Conservation (phyloP, 2,329 filamentous ascomycete genomes). For the Phaeosphaeriaceae sp. region DNA sequence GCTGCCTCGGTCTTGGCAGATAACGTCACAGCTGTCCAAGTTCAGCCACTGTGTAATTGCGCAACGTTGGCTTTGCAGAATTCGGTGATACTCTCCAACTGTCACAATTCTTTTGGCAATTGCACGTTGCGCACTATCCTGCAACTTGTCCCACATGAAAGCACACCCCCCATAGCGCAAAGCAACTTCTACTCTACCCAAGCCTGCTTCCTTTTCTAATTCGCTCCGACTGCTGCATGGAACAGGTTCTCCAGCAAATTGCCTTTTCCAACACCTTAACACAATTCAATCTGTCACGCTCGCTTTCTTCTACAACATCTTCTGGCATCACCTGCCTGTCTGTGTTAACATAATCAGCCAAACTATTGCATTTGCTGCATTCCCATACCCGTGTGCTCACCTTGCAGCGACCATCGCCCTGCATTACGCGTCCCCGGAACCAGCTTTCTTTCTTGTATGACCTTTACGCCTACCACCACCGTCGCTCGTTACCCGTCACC, state of each 20-base stretch:
- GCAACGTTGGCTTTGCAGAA: neutral
- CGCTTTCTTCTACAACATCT: constrained; percentile 19
- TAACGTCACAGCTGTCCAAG: constrained; percentile 18
- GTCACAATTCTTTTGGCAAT: neutral
- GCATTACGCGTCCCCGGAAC: constrained; percentile 34
- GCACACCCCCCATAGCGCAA: neutral
- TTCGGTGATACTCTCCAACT: neutral
- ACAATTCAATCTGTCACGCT: constrained; percentile 10
- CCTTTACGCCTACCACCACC: constrained; percentile 15
- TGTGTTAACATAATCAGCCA: constrained; percentile 21
- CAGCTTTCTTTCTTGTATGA: constrained; percentile 10
- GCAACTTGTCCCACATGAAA: neutral
- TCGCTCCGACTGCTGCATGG: constrained; percentile 1
- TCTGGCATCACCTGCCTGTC: constrained; percentile 31
- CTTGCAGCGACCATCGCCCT: constrained; percentile 20
- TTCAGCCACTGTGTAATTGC: constrained; percentile 1
- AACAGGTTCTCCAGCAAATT: neutral
- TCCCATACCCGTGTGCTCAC: constrained; percentile 16
- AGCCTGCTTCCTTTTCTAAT: constrained; percentile 14
- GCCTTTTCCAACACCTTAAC: constrained; percentile 9
- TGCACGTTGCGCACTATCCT: neutral
- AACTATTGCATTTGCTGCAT: constrained; percentile 27
- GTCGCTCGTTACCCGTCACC: constrained; percentile 20
- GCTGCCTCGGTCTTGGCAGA: constrained; percentile 11
- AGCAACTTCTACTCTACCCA: constrained; percentile 2